phyloP scores from a whole-genome alignment of 2,329 filamentous ascomycete genomes.

The Hymenoscyphus fraxineus region DNA sequence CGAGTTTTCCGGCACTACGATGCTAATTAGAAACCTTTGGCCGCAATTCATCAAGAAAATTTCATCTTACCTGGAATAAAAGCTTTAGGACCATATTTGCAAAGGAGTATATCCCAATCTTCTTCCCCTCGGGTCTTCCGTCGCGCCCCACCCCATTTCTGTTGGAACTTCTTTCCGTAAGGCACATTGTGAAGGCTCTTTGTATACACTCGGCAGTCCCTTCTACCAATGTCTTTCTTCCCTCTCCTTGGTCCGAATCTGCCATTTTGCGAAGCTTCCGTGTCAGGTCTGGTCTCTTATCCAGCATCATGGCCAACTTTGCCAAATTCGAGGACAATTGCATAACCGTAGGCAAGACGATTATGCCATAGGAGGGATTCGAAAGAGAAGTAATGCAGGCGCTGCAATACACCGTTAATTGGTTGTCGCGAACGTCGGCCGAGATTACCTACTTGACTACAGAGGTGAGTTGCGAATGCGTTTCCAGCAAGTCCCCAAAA shows the following conservation, averaged over 20 bases:
- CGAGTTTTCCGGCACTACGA: constrained; percentile 71
- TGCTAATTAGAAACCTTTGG: neutral
- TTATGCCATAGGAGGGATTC: constrained; percentile 72
- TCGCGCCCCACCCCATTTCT: constrained; percentile 48
- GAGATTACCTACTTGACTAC: constrained; percentile 63
- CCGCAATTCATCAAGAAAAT: neutral
- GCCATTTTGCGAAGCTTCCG: constrained; percentile 51
- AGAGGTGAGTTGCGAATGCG: constrained; percentile 70
- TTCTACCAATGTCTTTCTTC: constrained; percentile 77
- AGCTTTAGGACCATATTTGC: constrained; percentile 88
- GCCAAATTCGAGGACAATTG: constrained; percentile 77
- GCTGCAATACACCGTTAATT: constrained; percentile 41
- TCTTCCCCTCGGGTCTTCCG: constrained; percentile 75
- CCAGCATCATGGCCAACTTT: constrained; percentile 77
- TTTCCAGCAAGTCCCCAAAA: constrained; percentile 67
- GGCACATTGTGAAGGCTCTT: constrained; percentile 84
- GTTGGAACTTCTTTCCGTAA: constrained; percentile 72
- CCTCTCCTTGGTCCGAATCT: constrained; percentile 58
- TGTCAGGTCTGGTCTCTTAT: constrained; percentile 74
- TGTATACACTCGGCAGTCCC: constrained; percentile 85
- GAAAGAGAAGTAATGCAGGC: constrained; percentile 79
- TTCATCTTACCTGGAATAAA: constrained; percentile 65
- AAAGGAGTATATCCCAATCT: constrained; percentile 84
- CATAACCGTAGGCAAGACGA: constrained; percentile 80
- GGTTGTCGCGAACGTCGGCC: neutral